Base-by-base conservation (phyloP, 805 yeast species). In the Barnettozyma pratensis region DNA sequence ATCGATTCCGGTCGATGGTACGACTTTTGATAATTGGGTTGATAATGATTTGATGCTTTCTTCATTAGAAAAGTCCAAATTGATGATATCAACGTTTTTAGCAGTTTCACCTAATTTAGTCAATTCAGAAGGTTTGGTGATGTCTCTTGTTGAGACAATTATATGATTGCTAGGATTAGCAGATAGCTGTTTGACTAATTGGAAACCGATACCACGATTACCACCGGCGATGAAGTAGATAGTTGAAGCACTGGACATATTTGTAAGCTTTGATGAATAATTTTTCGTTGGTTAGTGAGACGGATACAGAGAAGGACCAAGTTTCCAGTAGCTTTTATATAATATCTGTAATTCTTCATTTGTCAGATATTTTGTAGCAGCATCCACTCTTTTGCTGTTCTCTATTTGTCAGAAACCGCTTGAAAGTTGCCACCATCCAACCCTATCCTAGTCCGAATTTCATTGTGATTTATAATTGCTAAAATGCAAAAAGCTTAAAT, bases 1-100 rank as follows among this genome's bases (percentile, higher is more conserved):
- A 29, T 45, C 50, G 35, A 53, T 55, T 27, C 54, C 55, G 14
- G 39, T 41, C 19, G 19, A 19, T 29, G 47, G 45, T 1, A 48
- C 46, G n/a, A 46, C 29, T 6, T 31, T 31, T 7, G 28, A 27
- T 26, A 55, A 37, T 30, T 47, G 45, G 6, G 31, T 9, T 7
- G 34, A 14, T 11, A 54, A 14, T 3, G 7, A 12, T 6, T 34
- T 29, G 14, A 54, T 50, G 7, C 54, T 51, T 3, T 41, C 51
- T 29, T 49, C 48, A 8, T 42, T 39, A 9, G 49, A 39, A 8
- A 48, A 38, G 28, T 53, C 54, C 7, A 55, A 39, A 2, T 29
- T 27, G 6, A 53, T 30, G 25, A 54, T 35, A 27, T 46, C 41
- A 19, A 53, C 37, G 38, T 51, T 51, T 5, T 34, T 19, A 3